Conservation (phyloP, 1,139 yeast species). For the Nadsonia commutata region DNA sequence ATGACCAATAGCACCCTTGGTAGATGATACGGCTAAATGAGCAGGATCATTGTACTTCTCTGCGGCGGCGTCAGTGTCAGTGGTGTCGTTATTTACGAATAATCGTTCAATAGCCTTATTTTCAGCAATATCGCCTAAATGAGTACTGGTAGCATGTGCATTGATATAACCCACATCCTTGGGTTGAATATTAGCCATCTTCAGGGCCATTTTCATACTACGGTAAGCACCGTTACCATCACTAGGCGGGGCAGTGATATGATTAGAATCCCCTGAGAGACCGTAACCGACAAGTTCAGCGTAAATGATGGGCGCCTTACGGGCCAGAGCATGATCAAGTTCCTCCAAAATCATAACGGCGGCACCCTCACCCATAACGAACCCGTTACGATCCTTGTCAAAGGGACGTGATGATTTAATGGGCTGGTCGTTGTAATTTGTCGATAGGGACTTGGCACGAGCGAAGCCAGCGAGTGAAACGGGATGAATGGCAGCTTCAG, state of each 20-base stretch:
- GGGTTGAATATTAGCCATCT: conserved; percentile 31
- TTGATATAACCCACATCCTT: conserved; percentile 57
- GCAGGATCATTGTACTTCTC: conserved; percentile 8
- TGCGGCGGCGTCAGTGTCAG: conserved; percentile 19
- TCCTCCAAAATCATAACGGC: conserved; percentile 70
- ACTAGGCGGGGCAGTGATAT: conserved; percentile 80
- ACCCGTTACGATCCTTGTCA: conserved; percentile 65
- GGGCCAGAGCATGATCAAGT: conserved; percentile 52
- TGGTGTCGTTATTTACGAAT: conserved; percentile 25
- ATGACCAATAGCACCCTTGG: conserved; percentile 90
- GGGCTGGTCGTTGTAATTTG: conserved; percentile 49
- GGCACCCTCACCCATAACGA: conserved; percentile 87
- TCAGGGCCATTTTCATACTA: conserved; percentile 69
- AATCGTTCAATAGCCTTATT: conserved; percentile 48
- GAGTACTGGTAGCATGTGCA: conserved; percentile 95
- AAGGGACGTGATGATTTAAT: conserved; percentile 71
- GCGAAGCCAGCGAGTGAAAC: conserved; percentile 84
- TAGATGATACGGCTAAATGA: conserved; percentile 47
- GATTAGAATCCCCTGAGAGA: conserved; percentile 79
- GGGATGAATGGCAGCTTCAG: conserved; percentile 83
- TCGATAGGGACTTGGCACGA: conserved; percentile 68
- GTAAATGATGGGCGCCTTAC: conserved; percentile 49
- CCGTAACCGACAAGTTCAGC: conserved; percentile 86
- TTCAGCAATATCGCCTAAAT: conserved; percentile 82
- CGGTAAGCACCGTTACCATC: conserved; percentile 74